Base-by-base conservation (phyloP, 2,329 filamentous ascomycete genomes). In the Ophiocordyceps robertsii region DNA sequence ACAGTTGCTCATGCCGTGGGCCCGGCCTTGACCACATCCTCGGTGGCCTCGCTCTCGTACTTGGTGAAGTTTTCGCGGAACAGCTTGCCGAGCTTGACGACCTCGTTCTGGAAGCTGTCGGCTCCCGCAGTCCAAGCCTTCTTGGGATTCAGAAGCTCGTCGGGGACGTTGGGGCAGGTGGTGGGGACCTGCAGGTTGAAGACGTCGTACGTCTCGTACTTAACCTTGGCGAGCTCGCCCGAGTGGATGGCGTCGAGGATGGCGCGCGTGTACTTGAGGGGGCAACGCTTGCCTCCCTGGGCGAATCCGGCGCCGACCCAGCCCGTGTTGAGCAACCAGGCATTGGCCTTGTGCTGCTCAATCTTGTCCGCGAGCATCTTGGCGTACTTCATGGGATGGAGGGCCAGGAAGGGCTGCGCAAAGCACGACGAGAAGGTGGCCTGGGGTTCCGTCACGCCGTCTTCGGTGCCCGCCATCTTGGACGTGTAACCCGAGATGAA, bases 401-500 rank as follows among this genome's bases (percentile, higher is more conserved):
- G 82, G 36, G 92, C 92, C 57, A 98, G 73, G 87, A 98, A 98
- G 48, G 92, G 92, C 71, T 98, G 92, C 44, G 92, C 92, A 69
- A 98, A 98, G 80, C 92, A 98, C 42, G 89, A 93, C 24, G 89
- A 96, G 80, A 98, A 98, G 58, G 92, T 98, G 21, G 92, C 92
- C 69, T 96, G 87, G 51, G 92, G 92, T 70, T 98, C 92, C 10
- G 85, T 93, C 51, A 98, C 80, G 59, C 92, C 92, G 52, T 95
- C 87, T 71, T 98, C 92, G 30, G 92, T 98, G 59, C 92, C 92
- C 51, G 92, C 92, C 92, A 98, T 98, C 82, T 98, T 98, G 61
- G 90, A 96, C 50, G 92, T 98, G 77, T 98, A 98, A 56, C 92
- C 92, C 16, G 86, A 94, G 69, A 98, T 98, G 80, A 98, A 98